Base-by-base conservation (phyloP, 495 filamentous ascomycete species). In the Monascus purpureus region DNA sequence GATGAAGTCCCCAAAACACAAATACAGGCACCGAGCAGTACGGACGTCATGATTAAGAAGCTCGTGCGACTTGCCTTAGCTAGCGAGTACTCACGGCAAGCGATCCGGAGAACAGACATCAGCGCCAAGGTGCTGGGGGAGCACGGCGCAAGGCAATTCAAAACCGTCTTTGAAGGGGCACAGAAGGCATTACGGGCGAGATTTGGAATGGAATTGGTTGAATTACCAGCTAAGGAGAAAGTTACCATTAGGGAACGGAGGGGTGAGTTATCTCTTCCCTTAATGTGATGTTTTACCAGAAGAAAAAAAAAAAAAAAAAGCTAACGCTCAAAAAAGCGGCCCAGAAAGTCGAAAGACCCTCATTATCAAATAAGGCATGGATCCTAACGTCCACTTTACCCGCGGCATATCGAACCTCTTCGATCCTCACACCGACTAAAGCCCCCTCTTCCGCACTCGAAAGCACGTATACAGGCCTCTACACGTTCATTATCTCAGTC, bases 181-280 rank as follows among this genome's bases (percentile, higher is more conserved):
- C 82, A 88, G 52, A 57, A 57, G 12, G 64, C 73, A 37, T 57
- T 95, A 17, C 55, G 63, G 15, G 54, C 46, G 2, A 61, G 67
- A 6, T 93, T 93, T 47, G 87, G 87, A 3, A 90, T 94, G 82
- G 71, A 85, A 50, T 70, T 95, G 67, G 60, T 65, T 1, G 86
- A 92, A 53, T 61, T 93, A 33, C 87, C 87, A 0, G 59, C 61
- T 13, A 72, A 64, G 43, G 90, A 96, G 52, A 92, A 87, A 55
- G 61, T 74, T 9, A 81, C 76, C 9, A 49, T 93, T 37, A 68
- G 65, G 13, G 74, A 92, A 28, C 80, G 70, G 59, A 77, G 72
- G 71, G 82, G 75, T 77, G 71, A 61, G 63, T 49, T 26, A 5
- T 11, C 1, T 30, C 16, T 17, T 37, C 29, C 8, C 3, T 23